A percentile compares a stretch with the other conserved stretches of the same genome.
phyloP scores from a whole-genome alignment of 257 asterid species.

The Solanum ossicruentum region DNA sequence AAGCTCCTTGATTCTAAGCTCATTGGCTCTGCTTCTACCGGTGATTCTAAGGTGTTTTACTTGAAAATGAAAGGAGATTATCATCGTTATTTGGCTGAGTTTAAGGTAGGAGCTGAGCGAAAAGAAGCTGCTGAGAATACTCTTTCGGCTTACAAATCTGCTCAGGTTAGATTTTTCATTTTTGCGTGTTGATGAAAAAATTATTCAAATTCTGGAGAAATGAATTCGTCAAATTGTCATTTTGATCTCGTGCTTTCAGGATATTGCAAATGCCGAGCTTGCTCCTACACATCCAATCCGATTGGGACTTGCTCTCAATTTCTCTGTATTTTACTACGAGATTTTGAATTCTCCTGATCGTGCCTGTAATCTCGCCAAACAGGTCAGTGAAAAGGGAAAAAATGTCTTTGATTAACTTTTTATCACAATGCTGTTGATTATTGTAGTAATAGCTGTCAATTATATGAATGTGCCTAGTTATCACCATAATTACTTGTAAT shows the following conservation, averaged over 20 bases:
- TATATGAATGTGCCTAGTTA: neutral
- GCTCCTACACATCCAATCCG: slow-evolving; percentile 89
- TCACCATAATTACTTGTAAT: neutral
- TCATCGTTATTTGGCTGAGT: slow-evolving; percentile 78
- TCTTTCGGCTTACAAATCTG: slow-evolving; percentile 74
- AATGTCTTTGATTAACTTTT: neutral
- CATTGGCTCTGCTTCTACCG: slow-evolving; percentile 46
- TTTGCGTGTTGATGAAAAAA: neutral
- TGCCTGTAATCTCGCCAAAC: slow-evolving; percentile 80
- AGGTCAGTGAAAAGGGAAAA: slow-evolving; percentile 21
- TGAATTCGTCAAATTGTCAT: neutral
- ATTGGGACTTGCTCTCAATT: slow-evolving; percentile 79
- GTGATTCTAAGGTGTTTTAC: slow-evolving; percentile 79
- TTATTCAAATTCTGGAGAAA: neutral
- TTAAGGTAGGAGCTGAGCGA: slow-evolving; percentile 55
- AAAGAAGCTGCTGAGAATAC: slow-evolving; percentile 90
- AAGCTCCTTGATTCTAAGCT: slow-evolving; percentile 65
- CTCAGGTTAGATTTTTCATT: slow-evolving; percentile 42
- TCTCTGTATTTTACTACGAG: slow-evolving; percentile 83
- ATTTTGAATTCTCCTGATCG: slow-evolving; percentile 78
- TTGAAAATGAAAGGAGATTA: slow-evolving; percentile 93
- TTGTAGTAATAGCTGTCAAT: neutral
- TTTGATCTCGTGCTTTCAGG: slow-evolving; percentile 20
- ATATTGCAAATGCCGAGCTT: slow-evolving; percentile 64
- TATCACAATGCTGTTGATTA: neutral